A percentile compares a stretch with the other conserved stretches of the same genome.
Evolutionary conservation across 371 early-diverging fungal species (phyloP).

Genomic region (Mortierella polycephala): DNA sequence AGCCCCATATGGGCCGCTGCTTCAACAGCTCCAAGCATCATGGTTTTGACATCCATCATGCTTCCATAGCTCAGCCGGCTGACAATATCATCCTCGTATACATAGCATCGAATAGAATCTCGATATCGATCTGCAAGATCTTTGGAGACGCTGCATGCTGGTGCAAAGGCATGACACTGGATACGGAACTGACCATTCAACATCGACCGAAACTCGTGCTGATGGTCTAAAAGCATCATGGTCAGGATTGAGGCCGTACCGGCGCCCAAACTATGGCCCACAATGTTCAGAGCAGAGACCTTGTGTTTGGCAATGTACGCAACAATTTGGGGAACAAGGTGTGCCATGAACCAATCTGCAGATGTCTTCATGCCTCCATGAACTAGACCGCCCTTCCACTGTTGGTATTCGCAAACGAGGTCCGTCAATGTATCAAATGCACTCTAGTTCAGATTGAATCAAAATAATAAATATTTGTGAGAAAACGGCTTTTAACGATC

Average conservation of each 20-base stretch:
- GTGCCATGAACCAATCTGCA: conserved; percentile 81
- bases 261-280: conserved; percentile 89
- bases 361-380: conserved; percentile 86
- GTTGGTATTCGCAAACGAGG: conserved; percentile 86
- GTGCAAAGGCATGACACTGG: conserved; percentile 67
- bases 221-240: conserved; percentile 76
- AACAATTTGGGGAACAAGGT: conserved; percentile 75
- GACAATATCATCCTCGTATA: conserved; percentile 82
- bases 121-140: conserved; percentile 73
- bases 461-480: background rate
- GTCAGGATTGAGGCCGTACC: conserved; percentile 82
- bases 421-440: conserved; percentile 87
- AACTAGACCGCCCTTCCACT: conserved; percentile 88
- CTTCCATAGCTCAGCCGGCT: conserved; percentile 83
- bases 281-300: conserved; percentile 70
- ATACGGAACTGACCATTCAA: conserved; percentile 59
- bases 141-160: conserved; percentile 75
- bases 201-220: conserved; percentile 62
- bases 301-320: conserved; percentile 74
- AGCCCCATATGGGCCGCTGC: conserved; percentile 50
- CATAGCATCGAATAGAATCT: conserved; percentile 78
- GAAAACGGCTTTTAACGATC: background rate
- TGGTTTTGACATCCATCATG: conserved; percentile 71
- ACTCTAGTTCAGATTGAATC: conserved; percentile 59
- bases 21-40: conserved; percentile 70